These are phyloP conservation scores for Cryptosporidium sp. DNA, from an alignment of 169 alveolate genomes.

Conservation along the genomic window DNA sequence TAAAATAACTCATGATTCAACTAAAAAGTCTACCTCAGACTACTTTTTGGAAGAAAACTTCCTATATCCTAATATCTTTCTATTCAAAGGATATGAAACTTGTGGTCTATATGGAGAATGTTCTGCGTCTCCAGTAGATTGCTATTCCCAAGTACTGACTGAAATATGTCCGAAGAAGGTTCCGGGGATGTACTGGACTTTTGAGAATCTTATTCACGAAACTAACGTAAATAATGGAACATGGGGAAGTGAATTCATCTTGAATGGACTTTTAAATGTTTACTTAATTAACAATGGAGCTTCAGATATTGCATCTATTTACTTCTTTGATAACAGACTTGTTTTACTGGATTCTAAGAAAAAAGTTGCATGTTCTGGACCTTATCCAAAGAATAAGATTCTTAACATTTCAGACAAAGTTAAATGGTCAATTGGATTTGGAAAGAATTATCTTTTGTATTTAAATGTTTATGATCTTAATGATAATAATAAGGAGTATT, in stretches of 20 bases:
- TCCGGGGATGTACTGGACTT: slow-evolving; percentile 31
- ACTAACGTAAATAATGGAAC: slow-evolving; percentile 62
- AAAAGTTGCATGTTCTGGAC: slow-evolving; percentile 41
- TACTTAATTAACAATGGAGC: slow-evolving; percentile 21
- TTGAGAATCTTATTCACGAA: slow-evolving; percentile 2
- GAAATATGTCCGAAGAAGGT: slow-evolving; percentile 1
- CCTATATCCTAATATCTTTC: slow-evolving; percentile 26
- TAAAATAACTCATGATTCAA: too few species aligned
- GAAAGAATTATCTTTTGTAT: not conserved
- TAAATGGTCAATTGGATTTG: slow-evolving; percentile 36
- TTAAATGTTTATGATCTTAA: too few species aligned
- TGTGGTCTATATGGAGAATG: slow-evolving; percentile 35
- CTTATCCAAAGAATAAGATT: slow-evolving; percentile 24
- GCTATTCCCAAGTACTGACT: slow-evolving; percentile 32
- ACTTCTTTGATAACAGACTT: slow-evolving; percentile 34
- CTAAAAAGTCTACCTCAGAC: too few species aligned
- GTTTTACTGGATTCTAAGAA: slow-evolving; percentile 16
- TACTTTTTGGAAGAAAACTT: slow-evolving; percentile 13
- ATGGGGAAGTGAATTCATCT: slow-evolving; percentile 37
- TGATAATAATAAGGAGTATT: too few species aligned
- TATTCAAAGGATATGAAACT: slow-evolving; percentile 36
- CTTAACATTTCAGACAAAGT: not conserved
- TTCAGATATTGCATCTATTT: not conserved
- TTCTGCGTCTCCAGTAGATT: slow-evolving; percentile 3
- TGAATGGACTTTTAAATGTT: not conserved